Percentiles rank a stretch among this genome's conserved stretches.
Evolutionary conservation across 768 basidiomycete species (phyloP).

Genomic region (Suillus luteus): DNA sequence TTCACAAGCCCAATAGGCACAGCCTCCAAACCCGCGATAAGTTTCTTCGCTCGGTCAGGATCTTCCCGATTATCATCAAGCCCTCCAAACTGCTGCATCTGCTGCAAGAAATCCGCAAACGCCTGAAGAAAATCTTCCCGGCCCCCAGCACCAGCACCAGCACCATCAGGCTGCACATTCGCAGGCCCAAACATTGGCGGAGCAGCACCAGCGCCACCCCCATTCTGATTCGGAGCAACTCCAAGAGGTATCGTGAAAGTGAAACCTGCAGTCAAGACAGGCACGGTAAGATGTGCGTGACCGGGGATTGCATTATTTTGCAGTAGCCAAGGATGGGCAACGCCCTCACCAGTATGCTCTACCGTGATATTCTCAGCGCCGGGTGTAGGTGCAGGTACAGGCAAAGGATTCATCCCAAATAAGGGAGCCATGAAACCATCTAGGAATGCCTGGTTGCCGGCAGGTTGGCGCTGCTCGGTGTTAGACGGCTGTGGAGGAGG

Average conservation of each 20-base stretch:
- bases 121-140: constrained; percentile 28
- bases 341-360: constrained; percentile 34
- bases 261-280: constrained; percentile 33
- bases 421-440: constrained; percentile 28
- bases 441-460: constrained; percentile 9
- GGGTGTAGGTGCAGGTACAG: constrained; percentile 7
- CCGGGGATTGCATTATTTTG: constrained; percentile 27
- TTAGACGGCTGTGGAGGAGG: constrained; percentile 27
- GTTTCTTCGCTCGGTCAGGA: constrained; percentile 63
- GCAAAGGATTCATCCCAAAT: constrained; percentile 24
- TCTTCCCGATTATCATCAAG: constrained; percentile 52
- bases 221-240: constrained; percentile 20
- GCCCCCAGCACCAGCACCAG: background rate
- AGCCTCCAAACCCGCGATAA: constrained; percentile 64
- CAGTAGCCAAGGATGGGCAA: constrained; percentile 20
- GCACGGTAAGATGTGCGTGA: constrained; percentile 24
- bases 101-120: constrained; percentile 32
- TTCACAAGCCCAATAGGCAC: constrained; percentile 68
- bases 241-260: constrained; percentile 38
- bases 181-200: constrained; percentile 9
- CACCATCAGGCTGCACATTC: constrained; percentile 6
- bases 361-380: constrained; percentile 20
- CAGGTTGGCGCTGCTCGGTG: constrained; percentile 22
- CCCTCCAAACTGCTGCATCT: constrained; percentile 22
- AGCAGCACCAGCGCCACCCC: constrained; percentile 10